phyloP scores from a whole-genome alignment of 1,284 basidiomycete genomes.

The Gymnopus androsaceus region DNA sequence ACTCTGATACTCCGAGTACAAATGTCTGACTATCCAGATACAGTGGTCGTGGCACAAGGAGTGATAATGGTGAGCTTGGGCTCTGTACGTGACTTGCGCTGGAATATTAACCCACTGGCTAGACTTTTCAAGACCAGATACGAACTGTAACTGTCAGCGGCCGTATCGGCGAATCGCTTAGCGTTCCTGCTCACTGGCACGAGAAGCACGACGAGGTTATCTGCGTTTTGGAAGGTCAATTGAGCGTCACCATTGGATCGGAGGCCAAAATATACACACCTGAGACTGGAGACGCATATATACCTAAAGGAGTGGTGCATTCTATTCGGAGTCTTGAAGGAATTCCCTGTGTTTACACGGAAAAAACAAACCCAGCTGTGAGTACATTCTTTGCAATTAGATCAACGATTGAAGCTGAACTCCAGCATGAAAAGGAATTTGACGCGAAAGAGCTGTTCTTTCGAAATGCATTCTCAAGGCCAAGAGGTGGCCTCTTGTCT shows the following conservation, averaged over 20 bases:
- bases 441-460: constrained; percentile 3
- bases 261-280: constrained; percentile 26
- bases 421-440: not conserved
- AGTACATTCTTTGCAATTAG: not conserved
- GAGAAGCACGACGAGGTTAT: constrained; percentile 34
- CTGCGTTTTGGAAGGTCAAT: constrained; percentile 29
- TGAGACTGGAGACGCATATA: constrained; percentile 31
- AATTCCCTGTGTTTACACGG: constrained; percentile 28
- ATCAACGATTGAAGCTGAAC: not conserved
- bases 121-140: not conserved
- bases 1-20: too few relatives aligned
- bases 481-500: constrained; percentile 20
- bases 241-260: constrained; percentile 29
- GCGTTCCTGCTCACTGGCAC: constrained; percentile 34
- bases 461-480: constrained; percentile 25
- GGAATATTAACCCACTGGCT: not conserved
- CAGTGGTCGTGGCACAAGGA: not conserved
- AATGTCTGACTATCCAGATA: not conserved
- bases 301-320: constrained; percentile 30
- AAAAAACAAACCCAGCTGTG: constrained; percentile 34
- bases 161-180: constrained; percentile 19
- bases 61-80: not conserved
- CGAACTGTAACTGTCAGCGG: not conserved
- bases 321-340: constrained; percentile 27
- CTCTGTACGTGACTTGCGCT: too few relatives aligned